phyloP scores from a whole-genome alignment of 179 eudicot genomes.

The Carnegiea gigantea region DNA sequence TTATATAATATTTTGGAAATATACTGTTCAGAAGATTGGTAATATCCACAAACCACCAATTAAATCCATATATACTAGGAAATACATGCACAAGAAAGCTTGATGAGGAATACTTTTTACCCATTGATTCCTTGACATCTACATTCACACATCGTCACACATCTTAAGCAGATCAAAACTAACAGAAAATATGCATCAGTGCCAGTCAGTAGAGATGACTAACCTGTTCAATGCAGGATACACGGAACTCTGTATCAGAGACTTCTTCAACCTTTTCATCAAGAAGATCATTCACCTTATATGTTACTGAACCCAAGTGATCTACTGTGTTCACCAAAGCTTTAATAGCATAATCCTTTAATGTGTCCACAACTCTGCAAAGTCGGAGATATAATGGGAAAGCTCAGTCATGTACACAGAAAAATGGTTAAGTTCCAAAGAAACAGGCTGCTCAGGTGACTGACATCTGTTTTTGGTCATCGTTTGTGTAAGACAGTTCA shows the following conservation, averaged over 20 bases:
- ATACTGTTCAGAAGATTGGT: too few relatives aligned
- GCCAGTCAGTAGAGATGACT: not conserved
- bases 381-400: slow-evolving; percentile 10
- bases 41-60: too few relatives aligned
- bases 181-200: slow-evolving; percentile 9
- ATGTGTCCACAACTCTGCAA: slow-evolving; percentile 77
- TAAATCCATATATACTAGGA: too few relatives aligned
- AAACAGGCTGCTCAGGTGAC: slow-evolving; percentile 21
- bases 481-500: slow-evolving; percentile 73
- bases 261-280: slow-evolving; percentile 87
- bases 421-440: not conserved
- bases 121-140: not conserved
- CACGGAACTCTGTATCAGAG: slow-evolving; percentile 62
- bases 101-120: not conserved
- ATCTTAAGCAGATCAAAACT: slow-evolving; percentile 8
- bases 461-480: slow-evolving; percentile 84
- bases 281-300: slow-evolving; percentile 68
- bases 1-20: too few relatives aligned
- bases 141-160: not conserved
- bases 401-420: not conserved
- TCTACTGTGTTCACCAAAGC: slow-evolving; percentile 94
- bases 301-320: slow-evolving; percentile 86
- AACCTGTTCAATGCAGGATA: slow-evolving; percentile 87
- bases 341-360: slow-evolving; percentile 80
- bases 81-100: not conserved